Base-by-base conservation (phyloP, 2,329 filamentous ascomycete species). In the Penicillium sp. region DNA sequence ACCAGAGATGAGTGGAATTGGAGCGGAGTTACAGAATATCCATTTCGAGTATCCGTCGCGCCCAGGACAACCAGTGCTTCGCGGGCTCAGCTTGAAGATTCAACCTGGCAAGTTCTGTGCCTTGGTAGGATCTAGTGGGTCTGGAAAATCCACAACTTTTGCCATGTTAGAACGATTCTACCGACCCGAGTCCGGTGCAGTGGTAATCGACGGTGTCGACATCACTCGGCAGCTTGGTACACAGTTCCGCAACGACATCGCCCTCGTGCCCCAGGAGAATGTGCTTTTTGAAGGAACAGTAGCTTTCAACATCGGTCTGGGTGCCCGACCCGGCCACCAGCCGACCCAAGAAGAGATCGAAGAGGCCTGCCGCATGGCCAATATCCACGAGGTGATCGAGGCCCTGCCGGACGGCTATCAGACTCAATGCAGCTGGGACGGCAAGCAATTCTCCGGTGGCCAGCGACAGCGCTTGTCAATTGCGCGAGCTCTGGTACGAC, bases 351-450 rank as follows among this genome's bases (percentile, higher is more conserved):
- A 78, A 5, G 87, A 89, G 50, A 86, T 91, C 47, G 81, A 87
- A 63, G 83, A 85, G 57, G 88, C 88, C 0, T 90, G 87, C 68
- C 81, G 81, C 54, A 75, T 88, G 22, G 88, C 88, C 40, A 88
- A 89, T 67, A 88, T 91, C 61, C 87, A 91, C 73, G 85, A 90
- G 33, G 85, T 84, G 24, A 88, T 91, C 65, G 75, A 79, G 59
- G 76, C 80, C 0, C 75, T 91, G 14, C 87, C 87, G 0, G 76
- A 87, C 11, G 86, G 87, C 0, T 91, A 91, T 68, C 75, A 88
- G 13, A 90, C 88, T 0, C 57, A 78, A n/a, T 75, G 85, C 50
- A 83, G 82, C 31, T 81, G 81, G 39, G 82, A 83, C 55, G 84
- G 85, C 2, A 79, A 79, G 10, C 78, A 80, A 1, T 75, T 87